A percentile compares a stretch with the other conserved stretches of the same genome.
Evolutionary conservation across 1,284 basidiomycete genomes (phyloP).

Genomic region (Cystobasidiaceae sp.): DNA sequence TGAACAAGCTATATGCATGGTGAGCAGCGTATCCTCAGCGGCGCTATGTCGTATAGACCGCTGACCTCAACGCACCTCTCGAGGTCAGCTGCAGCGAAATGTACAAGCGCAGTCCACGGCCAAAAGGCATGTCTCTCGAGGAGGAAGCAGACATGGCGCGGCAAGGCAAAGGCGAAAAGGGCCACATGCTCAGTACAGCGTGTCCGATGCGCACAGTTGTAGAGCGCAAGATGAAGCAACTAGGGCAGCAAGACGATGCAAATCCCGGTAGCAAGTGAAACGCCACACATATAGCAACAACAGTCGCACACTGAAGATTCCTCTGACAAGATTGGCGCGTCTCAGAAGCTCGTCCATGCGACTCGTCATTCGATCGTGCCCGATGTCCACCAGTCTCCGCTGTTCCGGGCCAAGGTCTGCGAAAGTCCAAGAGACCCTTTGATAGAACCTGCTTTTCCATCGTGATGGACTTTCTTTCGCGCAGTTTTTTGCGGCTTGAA

Average conservation of each 20-base stretch:
- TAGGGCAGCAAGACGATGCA: background rate
- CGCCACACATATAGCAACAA: background rate
- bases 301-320: too few species aligned
- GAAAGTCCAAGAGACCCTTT: slow-evolving; percentile 6
- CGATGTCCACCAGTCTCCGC: slow-evolving; percentile 5
- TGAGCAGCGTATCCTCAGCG: background rate
- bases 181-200: slow-evolving; percentile 21
- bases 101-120: slow-evolving; percentile 17
- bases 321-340: too few species aligned
- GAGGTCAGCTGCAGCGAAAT: slow-evolving; percentile 26
- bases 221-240: slow-evolving; percentile 23
- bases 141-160: slow-evolving; percentile 12
- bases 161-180: slow-evolving; percentile 27
- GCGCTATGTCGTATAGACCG: too few species aligned
- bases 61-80: too few species aligned
- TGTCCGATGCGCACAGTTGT: slow-evolving; percentile 31
- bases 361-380: background rate
- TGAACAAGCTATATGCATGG: slow-evolving; percentile 27
- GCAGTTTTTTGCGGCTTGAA: background rate
- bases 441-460: slow-evolving; percentile 6
- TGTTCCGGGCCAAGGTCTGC: background rate
- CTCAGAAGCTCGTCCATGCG: too few species aligned
- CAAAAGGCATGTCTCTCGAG: slow-evolving; percentile 12
- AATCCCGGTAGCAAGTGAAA: background rate
- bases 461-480: too few species aligned